phyloP scores from a whole-genome alignment of 805 yeast species.

The Sugiyamaella mastotermitis region DNA sequence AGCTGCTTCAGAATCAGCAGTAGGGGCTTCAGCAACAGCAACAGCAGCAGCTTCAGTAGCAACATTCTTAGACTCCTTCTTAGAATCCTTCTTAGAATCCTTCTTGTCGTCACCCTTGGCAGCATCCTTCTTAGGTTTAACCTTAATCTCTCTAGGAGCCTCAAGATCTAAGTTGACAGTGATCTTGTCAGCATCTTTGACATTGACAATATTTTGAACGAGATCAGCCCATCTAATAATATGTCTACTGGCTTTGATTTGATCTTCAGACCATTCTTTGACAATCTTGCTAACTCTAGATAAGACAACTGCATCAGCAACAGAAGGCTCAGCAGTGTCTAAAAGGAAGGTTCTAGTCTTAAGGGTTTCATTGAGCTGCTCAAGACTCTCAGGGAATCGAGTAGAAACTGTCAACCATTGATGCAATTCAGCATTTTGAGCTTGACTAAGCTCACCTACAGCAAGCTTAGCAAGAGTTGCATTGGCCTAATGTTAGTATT shows the following conservation, averaged over 20 bases:
- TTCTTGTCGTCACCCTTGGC: constrained; percentile 28
- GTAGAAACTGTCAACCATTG: constrained; percentile 76
- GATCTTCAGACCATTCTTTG: constrained; percentile 49
- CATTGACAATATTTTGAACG: constrained; percentile 55
- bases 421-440: constrained; percentile 62
- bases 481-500: constrained; percentile 15
- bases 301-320: constrained; percentile 67
- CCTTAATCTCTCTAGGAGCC: constrained; percentile 70
- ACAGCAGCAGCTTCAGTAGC: constrained; percentile 14
- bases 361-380: constrained; percentile 59
- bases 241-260: constrained; percentile 67
- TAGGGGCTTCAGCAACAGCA: constrained; percentile 40
- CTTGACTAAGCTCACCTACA: constrained; percentile 29
- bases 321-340: constrained; percentile 45
- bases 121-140: constrained; percentile 30
- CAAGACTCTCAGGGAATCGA: constrained; percentile 49
- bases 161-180: constrained; percentile 52
- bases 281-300: constrained; percentile 59
- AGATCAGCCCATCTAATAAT: constrained; percentile 89
- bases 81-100: constrained; percentile 26
- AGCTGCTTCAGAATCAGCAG: constrained; percentile 32
- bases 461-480: constrained; percentile 14
- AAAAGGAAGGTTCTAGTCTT: constrained; percentile 65
- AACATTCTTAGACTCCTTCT: constrained; percentile 38
- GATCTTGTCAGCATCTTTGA: constrained; percentile 50